Conservation (phyloP, 768 basidiomycete species). For the Pleurotus sapidus region DNA sequence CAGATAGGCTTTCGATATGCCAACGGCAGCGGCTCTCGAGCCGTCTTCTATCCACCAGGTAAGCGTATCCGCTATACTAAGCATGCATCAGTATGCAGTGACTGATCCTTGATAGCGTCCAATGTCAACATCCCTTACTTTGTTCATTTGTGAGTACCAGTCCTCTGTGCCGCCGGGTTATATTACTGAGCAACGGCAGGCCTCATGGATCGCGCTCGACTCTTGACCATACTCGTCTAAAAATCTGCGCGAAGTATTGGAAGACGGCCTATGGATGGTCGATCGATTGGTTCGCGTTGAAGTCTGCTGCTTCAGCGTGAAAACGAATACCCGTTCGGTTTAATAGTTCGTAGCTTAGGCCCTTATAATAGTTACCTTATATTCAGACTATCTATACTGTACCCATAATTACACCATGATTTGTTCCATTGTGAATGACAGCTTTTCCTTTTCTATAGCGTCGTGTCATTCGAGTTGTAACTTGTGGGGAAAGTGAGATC, state of each 20-base stretch:
- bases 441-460: no score
- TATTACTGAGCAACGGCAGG: background rate
- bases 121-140: background rate
- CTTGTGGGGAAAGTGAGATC: no score
- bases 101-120: background rate
- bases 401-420: no score
- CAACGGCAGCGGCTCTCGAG: background rate
- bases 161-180: background rate
- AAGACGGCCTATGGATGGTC: background rate
- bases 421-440: no score
- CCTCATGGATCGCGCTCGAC: background rate
- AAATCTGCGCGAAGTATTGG: background rate
- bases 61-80: background rate
- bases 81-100: background rate
- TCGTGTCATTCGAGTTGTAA: no score
- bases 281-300: background rate
- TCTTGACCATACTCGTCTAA: background rate
- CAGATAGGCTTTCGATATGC: background rate
- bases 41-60: background rate
- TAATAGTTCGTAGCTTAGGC: no score
- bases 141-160: background rate
- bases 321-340: no score
- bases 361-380: no score
- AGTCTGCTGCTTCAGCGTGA: background rate
- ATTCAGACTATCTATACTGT: no score